These are phyloP conservation scores for Salix viminalis DNA, from an alignment of 345 rosid species.

Conservation along the genomic window DNA sequence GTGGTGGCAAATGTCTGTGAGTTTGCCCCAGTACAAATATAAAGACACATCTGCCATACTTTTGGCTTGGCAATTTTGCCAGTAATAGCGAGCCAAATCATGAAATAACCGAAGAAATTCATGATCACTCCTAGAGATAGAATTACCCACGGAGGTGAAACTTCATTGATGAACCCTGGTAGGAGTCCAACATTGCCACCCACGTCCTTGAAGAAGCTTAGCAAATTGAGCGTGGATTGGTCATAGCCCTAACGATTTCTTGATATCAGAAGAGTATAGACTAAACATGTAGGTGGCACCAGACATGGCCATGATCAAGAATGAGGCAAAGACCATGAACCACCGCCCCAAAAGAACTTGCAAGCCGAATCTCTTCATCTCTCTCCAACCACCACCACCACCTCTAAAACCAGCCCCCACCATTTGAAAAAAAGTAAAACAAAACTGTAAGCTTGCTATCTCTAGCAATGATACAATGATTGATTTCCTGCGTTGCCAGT, in stretches of 20 bases:
- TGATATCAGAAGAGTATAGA: constrained; percentile 16
- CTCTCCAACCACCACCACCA: neutral
- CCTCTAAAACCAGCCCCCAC: neutral
- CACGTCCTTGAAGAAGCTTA: constrained; percentile 21
- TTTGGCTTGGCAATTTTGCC: constrained; percentile 15
- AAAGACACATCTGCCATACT: constrained; percentile 24
- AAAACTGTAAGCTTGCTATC: neutral
- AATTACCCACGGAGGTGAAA: constrained; percentile 21
- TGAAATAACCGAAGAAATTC: constrained; percentile 25
- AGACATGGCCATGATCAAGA: constrained; percentile 14
- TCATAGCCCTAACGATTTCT: constrained; percentile 12
- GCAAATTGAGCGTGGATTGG: constrained; percentile 10
- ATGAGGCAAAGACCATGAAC: constrained; percentile 20
- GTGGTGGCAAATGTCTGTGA: constrained; percentile 18
- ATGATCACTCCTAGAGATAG: constrained; percentile 17
- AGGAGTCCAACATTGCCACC: constrained; percentile 14
- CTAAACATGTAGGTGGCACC: constrained; percentile 19
- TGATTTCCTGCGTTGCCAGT: too few species aligned
- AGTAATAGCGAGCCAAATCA: constrained; percentile 20
- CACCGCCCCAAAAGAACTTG: constrained; percentile 15
- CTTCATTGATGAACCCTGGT: constrained; percentile 16
- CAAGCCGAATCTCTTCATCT: constrained; percentile 7
- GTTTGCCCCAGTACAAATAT: constrained; percentile 17
- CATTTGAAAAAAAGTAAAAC: neutral
- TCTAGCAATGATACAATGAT: neutral